Percentiles rank a stretch among this genome's conserved stretches.
phyloP scores from a whole-genome alignment of 2,329 filamentous ascomycete genomes.

The Neocatenulostroma microsporum region DNA sequence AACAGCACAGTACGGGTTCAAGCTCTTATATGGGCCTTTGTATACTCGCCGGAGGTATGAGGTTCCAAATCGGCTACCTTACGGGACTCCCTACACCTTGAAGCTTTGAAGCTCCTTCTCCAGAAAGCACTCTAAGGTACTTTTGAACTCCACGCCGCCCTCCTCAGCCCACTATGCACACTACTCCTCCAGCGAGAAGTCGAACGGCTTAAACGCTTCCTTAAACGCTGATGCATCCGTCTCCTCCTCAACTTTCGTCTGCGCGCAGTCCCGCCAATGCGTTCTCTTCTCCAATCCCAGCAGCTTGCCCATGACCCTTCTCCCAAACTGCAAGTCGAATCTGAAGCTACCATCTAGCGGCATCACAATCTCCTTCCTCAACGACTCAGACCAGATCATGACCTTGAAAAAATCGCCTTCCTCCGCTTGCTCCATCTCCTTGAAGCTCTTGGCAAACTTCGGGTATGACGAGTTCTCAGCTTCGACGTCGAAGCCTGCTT shows the following conservation, averaged over 20 bases:
- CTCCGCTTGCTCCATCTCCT: constrained; percentile 18
- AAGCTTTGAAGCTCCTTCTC: neutral
- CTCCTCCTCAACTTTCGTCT: constrained; percentile 69
- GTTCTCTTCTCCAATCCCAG: constrained; percentile 69
- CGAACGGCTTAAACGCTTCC: constrained; percentile 72
- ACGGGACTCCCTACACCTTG: neutral
- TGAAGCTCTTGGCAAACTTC: constrained; percentile 36
- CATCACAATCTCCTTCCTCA: constrained; percentile 58
- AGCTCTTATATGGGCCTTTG: no score
- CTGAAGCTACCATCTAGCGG: constrained; percentile 67
- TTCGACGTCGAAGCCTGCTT: constrained; percentile 81
- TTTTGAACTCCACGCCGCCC: no score
- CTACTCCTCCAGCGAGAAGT: constrained; percentile 56
- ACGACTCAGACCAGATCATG: constrained; percentile 34
- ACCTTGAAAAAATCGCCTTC: constrained; percentile 29
- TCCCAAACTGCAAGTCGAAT: constrained; percentile 86
- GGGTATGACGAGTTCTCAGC: constrained; percentile 66
- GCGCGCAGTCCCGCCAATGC: constrained; percentile 77
- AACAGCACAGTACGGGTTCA: no score
- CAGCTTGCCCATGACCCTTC: constrained; percentile 80
- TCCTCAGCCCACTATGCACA: no score
- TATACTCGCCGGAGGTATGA: no score
- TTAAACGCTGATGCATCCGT: constrained; percentile 73
- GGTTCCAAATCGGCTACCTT: no score
- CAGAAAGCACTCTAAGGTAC: no score